phyloP scores from a whole-genome alignment of 805 yeast species.

The Zygosaccharomyces bailii region DNA sequence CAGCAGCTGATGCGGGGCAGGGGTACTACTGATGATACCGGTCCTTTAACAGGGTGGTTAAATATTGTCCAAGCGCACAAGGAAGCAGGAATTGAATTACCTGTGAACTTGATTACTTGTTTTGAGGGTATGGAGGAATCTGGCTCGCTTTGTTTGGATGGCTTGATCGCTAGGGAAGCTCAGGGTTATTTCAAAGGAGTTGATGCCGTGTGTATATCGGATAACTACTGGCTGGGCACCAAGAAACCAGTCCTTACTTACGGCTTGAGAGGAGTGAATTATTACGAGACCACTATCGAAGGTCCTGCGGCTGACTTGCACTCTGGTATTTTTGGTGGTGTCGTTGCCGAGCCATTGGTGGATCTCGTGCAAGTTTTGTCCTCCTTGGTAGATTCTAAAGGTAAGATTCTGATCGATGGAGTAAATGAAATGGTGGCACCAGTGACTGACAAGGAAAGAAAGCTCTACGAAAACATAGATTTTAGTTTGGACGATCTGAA shows the following conservation, averaged over 20 bases:
- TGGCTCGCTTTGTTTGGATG: conserved; percentile 90
- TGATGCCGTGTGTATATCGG: conserved; percentile 93
- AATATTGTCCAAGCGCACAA: conserved; percentile 89
- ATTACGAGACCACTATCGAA: conserved; percentile 73
- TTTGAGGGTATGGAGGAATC: conserved; percentile 99
- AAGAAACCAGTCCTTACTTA: conserved; percentile 94
- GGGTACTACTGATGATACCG: conserved; percentile 97
- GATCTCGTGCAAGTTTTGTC: conserved; percentile 79
- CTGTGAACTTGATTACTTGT: conserved; percentile 88
- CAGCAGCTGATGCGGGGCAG: conserved; percentile 78
- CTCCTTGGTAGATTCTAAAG: conserved; percentile 72
- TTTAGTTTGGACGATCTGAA: conserved; percentile 81
- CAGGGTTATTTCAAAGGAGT: conserved; percentile 76
- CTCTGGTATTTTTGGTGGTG: conserved; percentile 96
- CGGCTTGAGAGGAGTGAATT: conserved; percentile 95
- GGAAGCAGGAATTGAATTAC: conserved; percentile 78
- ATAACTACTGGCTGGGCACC: conserved; percentile 98
- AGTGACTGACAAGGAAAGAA: conserved; percentile 72
- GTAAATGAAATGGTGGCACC: conserved; percentile 94
- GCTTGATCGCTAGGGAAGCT: conserved; percentile 76
- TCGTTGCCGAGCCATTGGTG: conserved; percentile 95
- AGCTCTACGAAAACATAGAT: conserved; percentile 80
- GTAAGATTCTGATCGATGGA: conserved; percentile 85
- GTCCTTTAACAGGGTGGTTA: conserved; percentile 97
- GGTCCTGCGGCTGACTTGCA: conserved; percentile 98